Conservation (phyloP, 176 grass and related monocot species). For the Carex scoparia region DNA sequence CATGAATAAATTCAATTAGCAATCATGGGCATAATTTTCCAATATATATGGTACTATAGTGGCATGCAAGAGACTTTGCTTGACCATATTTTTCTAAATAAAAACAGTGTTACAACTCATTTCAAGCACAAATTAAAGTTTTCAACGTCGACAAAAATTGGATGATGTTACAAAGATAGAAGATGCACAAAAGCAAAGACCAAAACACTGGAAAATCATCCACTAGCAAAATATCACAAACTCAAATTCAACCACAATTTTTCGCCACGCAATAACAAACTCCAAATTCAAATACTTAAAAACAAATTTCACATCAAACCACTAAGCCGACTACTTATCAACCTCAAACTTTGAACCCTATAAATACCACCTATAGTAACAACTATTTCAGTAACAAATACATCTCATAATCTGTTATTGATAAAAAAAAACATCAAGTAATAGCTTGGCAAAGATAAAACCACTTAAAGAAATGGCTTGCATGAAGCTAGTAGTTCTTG, state of each 20-base stretch:
- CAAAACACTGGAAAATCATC: conserved; percentile 8
- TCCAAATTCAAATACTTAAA: conserved; percentile 17
- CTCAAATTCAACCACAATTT: conserved; percentile 16
- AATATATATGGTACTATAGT: no score
- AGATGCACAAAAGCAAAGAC: not conserved
- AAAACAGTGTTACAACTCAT: not conserved
- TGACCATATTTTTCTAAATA: not conserved
- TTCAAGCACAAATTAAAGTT: not conserved
- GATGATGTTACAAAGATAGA: not conserved
- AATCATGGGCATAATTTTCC: no score
- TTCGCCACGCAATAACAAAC: conserved; percentile 11
- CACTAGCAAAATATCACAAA: conserved; percentile 3
- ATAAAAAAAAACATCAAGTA: not conserved
- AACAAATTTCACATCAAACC: not conserved
- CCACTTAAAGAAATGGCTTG: conserved; percentile 24
- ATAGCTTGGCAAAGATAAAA: not conserved
- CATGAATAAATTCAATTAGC: no score
- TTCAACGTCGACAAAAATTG: not conserved
- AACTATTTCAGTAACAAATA: not conserved
- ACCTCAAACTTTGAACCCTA: conserved; percentile 17
- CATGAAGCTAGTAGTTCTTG: conserved; percentile 20
- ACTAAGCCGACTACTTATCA: not conserved
- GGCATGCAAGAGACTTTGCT: no score
- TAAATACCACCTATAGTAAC: conserved; percentile 19
- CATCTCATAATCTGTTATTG: not conserved